phyloP scores from a whole-genome alignment of 208 protist species.

The Trypanosoma platydactyli region DNA sequence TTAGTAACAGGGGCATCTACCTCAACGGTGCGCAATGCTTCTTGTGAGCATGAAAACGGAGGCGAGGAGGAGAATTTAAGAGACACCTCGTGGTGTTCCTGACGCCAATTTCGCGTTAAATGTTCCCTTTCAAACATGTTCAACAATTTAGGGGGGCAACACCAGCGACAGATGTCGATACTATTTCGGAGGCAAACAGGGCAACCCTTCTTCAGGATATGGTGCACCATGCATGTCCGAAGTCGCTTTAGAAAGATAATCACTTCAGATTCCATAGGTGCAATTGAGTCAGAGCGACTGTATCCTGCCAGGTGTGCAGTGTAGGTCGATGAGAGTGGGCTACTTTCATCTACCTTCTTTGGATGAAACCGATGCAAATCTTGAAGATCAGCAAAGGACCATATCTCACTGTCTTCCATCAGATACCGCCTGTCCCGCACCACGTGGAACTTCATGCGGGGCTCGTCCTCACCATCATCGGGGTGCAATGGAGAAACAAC shows the following conservation, averaged over 20 bases:
- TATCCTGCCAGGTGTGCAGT: conserved; percentile 6
- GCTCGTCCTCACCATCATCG: neutral
- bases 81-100: neutral
- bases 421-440: conserved; percentile 31
- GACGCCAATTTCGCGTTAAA: neutral
- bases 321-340: neutral
- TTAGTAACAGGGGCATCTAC: neutral
- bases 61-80: neutral
- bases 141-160: conserved; percentile 22
- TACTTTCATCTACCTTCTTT: neutral
- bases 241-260: conserved; percentile 23
- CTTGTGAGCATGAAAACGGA: neutral
- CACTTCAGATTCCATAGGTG: conserved; percentile 9
- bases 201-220: conserved; percentile 26
- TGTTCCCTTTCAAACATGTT: conserved; percentile 6
- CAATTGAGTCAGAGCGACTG: neutral
- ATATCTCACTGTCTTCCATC: conserved; percentile 36
- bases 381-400: conserved; percentile 40
- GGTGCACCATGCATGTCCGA: conserved; percentile 25
- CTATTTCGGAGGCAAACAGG: conserved; percentile 27
- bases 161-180: conserved; percentile 37
- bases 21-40: neutral
- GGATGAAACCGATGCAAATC: conserved; percentile 30
- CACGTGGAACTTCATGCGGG: conserved; percentile 21
- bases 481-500: neutral